Conservation (phyloP, 1,139 yeast genomes). For the Spencermartinsiella ligniputridi region DNA sequence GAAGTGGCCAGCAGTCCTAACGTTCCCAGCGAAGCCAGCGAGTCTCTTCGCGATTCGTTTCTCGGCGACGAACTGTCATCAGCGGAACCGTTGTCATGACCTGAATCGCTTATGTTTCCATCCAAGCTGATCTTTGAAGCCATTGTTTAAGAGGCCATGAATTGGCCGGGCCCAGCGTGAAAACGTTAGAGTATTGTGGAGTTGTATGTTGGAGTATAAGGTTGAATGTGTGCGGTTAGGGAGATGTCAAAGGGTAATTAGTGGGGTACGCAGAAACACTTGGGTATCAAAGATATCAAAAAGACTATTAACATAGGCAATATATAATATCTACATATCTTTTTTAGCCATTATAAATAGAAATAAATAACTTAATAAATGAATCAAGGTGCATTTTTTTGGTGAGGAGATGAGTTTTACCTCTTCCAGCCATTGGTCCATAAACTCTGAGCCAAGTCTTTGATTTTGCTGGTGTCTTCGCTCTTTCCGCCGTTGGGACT, state of each 20-base stretch:
- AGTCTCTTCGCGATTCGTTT: not conserved
- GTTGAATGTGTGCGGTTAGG: too few relatives aligned
- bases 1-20: not conserved
- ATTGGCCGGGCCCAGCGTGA: not conserved
- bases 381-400: not conserved
- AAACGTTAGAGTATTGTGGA: not conserved
- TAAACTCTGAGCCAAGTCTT: slow-evolving; percentile 19
- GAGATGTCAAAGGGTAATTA: too few relatives aligned
- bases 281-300: too few relatives aligned
- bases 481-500: too few relatives aligned
- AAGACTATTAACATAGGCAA: too few relatives aligned
- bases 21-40: not conserved
- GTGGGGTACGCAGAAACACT: too few relatives aligned
- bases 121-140: not conserved
- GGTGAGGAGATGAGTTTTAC: not conserved
- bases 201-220: not conserved
- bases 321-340: too few relatives aligned
- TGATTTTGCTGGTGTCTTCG: slow-evolving; percentile 10
- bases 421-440: slow-evolving; percentile 20
- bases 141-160: not conserved
- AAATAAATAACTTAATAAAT: not conserved
- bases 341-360: not conserved
- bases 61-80: not conserved
- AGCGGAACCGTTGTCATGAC: not conserved
- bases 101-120: not conserved